Evolutionary conservation across 108 stramenopile species (phyloP), one percentile per base, ranked within the genome.

Genomic region (Poteriospumella lacustris): DNA sequence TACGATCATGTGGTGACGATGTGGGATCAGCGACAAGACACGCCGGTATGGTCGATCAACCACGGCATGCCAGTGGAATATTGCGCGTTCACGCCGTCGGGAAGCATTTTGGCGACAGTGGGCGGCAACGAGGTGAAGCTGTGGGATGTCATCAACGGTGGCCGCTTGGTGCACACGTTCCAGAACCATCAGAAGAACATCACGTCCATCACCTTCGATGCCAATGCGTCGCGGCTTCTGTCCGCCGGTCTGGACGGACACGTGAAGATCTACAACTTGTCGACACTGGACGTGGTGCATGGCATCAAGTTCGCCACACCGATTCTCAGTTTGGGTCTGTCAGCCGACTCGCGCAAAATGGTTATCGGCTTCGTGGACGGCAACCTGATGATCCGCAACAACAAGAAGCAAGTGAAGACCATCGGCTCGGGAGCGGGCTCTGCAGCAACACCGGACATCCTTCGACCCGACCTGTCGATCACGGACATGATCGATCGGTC

Each of bases 1-100:
- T 83, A 77, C 62, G 83, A 83, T 58, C 83, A 83, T 70, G 73
- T 69, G 2, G 79, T 79, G 1, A 39, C 34, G 15, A 43, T 84
- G 15, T 81, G 80, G 83, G 83, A 81, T 43, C 36, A 43, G 68
- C 58, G 80, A 9, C 59, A 31, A 43, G 31, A 58, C 1, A 39
- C 1, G 43, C 9, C 76, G 9, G 24, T 31, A 36, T 29, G 68
- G 33, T 1, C 5, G 5, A 2, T 81, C 3, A 34, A 79, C 43
- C 77, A 82, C 31, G 77, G 69, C 24, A 33, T 1, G 41, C 84
- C 78, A 5, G 68, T 81, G 2, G 69, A 78, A 12, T 56, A 36
- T 34, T n/a, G 77, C 36, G 15, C 42, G 5, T 2, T 3, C 2
- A 5, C 68, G 9, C 41, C 36, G 0, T 76, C 62, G 24, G 73